Percentiles rank a stretch among this genome's conserved stretches.
Conservation (phyloP, 2,329 filamentous ascomycete species). For the Hymenoscyphus linearis region DNA sequence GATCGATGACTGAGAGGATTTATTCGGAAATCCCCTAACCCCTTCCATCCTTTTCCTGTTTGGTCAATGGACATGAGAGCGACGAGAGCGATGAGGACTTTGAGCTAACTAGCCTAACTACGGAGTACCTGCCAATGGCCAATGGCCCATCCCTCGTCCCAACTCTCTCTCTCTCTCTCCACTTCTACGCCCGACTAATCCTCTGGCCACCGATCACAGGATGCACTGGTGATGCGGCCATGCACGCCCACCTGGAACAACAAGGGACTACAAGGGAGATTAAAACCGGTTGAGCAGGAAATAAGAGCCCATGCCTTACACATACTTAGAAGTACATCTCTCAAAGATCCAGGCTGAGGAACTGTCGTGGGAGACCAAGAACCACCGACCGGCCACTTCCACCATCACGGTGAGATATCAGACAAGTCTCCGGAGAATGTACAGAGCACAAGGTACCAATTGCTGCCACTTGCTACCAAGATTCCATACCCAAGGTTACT, state of each 20-base stretch:
- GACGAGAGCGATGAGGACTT: background rate
- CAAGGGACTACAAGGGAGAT: background rate
- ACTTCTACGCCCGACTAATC: background rate
- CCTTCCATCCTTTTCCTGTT: background rate
- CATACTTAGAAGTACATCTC: background rate
- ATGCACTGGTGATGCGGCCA: conserved; percentile 4
- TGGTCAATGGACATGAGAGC: background rate
- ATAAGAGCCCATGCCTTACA: background rate
- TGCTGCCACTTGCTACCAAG: background rate
- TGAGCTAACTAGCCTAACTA: no score
- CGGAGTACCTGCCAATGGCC: background rate
- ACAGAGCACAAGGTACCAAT: background rate
- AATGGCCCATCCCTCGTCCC: background rate
- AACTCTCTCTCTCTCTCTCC: background rate
- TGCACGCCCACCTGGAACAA: background rate
- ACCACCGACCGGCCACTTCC: background rate
- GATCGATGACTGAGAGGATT: background rate
- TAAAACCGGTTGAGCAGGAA: background rate
- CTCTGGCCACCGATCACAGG: background rate
- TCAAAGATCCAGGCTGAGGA: background rate
- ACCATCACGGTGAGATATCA: background rate
- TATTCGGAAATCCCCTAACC: background rate
- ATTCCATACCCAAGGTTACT: background rate
- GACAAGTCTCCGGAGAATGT: background rate
- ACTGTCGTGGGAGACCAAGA: background rate